Evolutionary conservation across 2,329 filamentous ascomycete species (phyloP).

Genomic region (Stachybotrys elegans): DNA sequence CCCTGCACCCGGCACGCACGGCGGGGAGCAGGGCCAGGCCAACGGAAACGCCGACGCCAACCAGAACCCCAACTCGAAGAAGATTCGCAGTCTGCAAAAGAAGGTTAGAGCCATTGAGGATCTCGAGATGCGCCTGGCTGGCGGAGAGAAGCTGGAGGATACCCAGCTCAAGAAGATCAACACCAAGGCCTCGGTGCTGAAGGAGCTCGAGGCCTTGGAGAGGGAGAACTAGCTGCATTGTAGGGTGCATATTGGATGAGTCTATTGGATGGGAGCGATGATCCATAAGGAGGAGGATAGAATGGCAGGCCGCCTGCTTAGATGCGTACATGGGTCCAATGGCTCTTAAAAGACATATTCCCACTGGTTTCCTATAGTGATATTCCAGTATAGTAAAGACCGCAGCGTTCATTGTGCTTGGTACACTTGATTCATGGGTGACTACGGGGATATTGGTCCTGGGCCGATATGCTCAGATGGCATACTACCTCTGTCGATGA

Average conservation of each 20-base stretch:
- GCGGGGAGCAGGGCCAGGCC: slow-evolving; percentile 20
- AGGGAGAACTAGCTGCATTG: slow-evolving; percentile 19
- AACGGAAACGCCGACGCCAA: slow-evolving; percentile 40
- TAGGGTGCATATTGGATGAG: neutral
- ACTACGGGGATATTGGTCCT: no score
- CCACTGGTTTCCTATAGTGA: no score
- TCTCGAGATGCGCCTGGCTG: slow-evolving; percentile 90
- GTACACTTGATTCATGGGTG: no score
- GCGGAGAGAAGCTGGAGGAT: slow-evolving; percentile 94
- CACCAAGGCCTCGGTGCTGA: slow-evolving; percentile 78
- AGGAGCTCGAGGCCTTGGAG: slow-evolving; percentile 66
- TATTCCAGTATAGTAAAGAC: no score
- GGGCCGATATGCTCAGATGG: no score
- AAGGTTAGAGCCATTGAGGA: slow-evolving; percentile 98
- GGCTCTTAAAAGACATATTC: no score
- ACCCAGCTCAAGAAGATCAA: slow-evolving; percentile 98
- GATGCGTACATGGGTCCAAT: neutral
- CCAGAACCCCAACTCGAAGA: slow-evolving; percentile 81
- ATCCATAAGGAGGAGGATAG: neutral
- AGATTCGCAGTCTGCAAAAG: slow-evolving; percentile 87
- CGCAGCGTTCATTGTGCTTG: no score
- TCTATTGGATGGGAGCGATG: neutral
- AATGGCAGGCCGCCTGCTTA: neutral
- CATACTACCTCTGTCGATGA: no score
- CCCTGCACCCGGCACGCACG: slow-evolving; percentile 19